A percentile compares a stretch with the other conserved stretches of the same genome.
Evolutionary conservation across 331 rosid species (phyloP).

Genomic region (Arachis monticola): DNA sequence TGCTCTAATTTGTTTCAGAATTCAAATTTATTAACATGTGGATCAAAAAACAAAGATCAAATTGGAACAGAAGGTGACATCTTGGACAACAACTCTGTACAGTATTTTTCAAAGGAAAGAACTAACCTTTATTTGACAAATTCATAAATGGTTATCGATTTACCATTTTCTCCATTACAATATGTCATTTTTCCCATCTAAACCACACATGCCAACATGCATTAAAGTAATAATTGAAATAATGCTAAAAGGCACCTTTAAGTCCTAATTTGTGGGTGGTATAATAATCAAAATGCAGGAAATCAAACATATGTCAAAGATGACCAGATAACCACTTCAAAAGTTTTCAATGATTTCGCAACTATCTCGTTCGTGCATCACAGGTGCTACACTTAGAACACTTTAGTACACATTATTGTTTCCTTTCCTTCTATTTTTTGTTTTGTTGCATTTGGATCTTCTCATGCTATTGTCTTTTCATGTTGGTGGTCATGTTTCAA

Average conservation of each 20-base stretch:
- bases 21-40: no score
- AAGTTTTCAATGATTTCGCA: no score
- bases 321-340: neutral
- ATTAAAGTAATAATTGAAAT: neutral
- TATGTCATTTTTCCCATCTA: slow-evolving; percentile 3
- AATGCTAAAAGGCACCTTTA: neutral
- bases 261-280: neutral
- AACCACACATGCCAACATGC: slow-evolving; percentile 30
- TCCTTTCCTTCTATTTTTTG: neutral
- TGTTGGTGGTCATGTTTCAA: no score
- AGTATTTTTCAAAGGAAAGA: no score
- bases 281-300: neutral
- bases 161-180: neutral
- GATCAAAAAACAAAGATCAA: no score
- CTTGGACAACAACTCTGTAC: no score
- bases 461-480: neutral
- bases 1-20: no score
- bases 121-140: no score
- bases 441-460: neutral
- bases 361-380: neutral
- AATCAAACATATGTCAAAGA: neutral
- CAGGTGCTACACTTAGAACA: slow-evolving; percentile 12
- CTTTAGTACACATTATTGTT: neutral
- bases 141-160: no score
- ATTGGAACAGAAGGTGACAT: no score